Evolutionary conservation across 1,284 basidiomycete species (phyloP).

Genomic region (Microbotryum silenes-acaulis): DNA sequence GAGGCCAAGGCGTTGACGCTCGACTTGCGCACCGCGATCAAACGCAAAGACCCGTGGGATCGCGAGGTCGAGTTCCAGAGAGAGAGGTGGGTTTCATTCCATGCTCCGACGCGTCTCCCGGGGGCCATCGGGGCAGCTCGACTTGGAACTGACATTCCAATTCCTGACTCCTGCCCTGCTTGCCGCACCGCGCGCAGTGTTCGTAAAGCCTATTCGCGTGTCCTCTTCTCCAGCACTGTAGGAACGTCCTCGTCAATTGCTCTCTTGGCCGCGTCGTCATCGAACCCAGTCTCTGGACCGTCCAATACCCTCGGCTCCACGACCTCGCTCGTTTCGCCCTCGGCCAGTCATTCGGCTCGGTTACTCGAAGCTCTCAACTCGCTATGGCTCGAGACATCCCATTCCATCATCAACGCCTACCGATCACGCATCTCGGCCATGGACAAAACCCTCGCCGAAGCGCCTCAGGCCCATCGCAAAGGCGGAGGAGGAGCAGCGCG

Average conservation of each 20-base stretch:
- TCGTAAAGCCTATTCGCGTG: constrained; percentile 62
- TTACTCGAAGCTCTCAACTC: constrained; percentile 56
- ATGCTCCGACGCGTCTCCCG: constrained; percentile 4
- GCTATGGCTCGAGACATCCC: constrained; percentile 87
- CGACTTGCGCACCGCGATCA: constrained; percentile 51
- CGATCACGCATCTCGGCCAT: constrained; percentile 63
- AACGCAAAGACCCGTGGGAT: constrained; percentile 65
- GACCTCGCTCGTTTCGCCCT: not conserved
- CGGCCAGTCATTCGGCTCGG: not conserved
- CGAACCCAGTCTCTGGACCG: not conserved
- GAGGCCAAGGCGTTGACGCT: constrained; percentile 36
- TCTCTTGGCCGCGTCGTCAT: not conserved
- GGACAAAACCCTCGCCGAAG: constrained; percentile 46
- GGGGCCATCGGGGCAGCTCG: not conserved
- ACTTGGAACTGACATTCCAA: constrained; percentile 3
- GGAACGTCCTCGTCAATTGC: too few relatives aligned
- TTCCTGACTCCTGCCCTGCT: constrained; percentile 21
- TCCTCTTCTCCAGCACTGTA: constrained; percentile 52
- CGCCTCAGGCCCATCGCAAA: constrained; percentile 14
- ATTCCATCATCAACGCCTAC: constrained; percentile 74
- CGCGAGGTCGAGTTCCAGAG: constrained; percentile 74
- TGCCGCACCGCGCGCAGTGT: constrained; percentile 48
- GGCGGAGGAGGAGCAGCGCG: constrained; percentile 22
- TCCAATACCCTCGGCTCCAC: not conserved
- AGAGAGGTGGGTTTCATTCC: constrained; percentile 56